A percentile compares a stretch with the other conserved stretches of the same genome.
Conservation (phyloP, 352 stramenopile species). For the Phytophthora fragariaefolia region DNA sequence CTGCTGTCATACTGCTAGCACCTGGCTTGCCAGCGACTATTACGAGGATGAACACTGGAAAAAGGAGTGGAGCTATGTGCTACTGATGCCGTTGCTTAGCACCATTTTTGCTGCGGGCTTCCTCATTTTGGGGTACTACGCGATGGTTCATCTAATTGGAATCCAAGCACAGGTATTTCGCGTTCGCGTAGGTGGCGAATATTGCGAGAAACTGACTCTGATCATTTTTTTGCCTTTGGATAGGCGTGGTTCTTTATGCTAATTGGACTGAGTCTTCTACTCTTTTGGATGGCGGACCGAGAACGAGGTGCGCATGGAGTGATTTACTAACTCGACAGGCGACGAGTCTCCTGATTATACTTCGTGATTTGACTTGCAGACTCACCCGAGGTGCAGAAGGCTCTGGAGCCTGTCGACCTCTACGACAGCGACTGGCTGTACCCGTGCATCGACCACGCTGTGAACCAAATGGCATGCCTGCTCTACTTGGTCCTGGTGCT, state of each 20-base stretch:
- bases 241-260: slow-evolving; percentile 66
- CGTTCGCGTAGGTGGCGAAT: background rate
- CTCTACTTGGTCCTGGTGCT: slow-evolving; percentile 67
- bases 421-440: slow-evolving; percentile 89
- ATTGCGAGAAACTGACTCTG: background rate
- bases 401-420: slow-evolving; percentile 63
- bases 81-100: slow-evolving; percentile 61
- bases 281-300: slow-evolving; percentile 78
- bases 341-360: too few species aligned
- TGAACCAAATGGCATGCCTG: slow-evolving; percentile 85
- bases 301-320: slow-evolving; percentile 43
- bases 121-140: slow-evolving; percentile 74
- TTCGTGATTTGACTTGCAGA: slow-evolving; percentile 40
- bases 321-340: too few species aligned
- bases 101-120: slow-evolving; percentile 59
- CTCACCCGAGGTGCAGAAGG: slow-evolving; percentile 54
- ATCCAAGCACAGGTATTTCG: slow-evolving; percentile 54
- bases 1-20: slow-evolving; percentile 38
- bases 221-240: slow-evolving; percentile 2
- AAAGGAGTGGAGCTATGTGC: slow-evolving; percentile 67
- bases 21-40: slow-evolving; percentile 60
- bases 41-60: slow-evolving; percentile 71
- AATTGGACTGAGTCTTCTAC: slow-evolving; percentile 53
- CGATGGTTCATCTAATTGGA: slow-evolving; percentile 56
- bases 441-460: slow-evolving; percentile 75